A percentile compares a stretch with the other conserved stretches of the same genome.
phyloP scores from a whole-genome alignment of 1,139 yeast genomes.

The Scheffersomyces titani region DNA sequence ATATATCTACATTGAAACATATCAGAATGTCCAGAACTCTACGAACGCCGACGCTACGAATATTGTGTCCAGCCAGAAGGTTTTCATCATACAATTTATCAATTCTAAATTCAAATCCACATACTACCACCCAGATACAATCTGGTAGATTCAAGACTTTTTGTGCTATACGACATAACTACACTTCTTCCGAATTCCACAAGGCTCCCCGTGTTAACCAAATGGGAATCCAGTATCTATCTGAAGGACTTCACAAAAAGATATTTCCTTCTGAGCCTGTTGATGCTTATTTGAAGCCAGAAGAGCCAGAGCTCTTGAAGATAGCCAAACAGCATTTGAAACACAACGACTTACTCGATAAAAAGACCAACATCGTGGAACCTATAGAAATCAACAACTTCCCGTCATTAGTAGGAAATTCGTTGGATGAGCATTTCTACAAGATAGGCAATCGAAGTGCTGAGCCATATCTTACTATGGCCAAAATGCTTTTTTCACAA shows the following conservation, averaged over 20 bases:
- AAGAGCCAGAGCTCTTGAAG: slow-evolving; percentile 45
- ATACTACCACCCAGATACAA: background rate
- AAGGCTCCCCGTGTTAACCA: slow-evolving; percentile 62
- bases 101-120: background rate
- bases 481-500: slow-evolving; percentile 36
- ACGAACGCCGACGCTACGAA: background rate
- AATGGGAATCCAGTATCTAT: slow-evolving; percentile 66
- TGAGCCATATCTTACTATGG: slow-evolving; percentile 59
- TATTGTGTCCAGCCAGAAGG: background rate
- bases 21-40: background rate
- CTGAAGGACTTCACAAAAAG: slow-evolving; percentile 57
- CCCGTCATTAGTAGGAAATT: slow-evolving; percentile 69
- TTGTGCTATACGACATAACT: background rate
- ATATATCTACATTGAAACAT: background rate
- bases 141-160: background rate
- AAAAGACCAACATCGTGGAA: slow-evolving; percentile 63
- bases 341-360: slow-evolving; percentile 72
- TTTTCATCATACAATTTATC: background rate
- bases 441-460: slow-evolving; percentile 62
- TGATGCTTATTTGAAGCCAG: slow-evolving; percentile 23
- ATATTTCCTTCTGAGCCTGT: slow-evolving; percentile 51
- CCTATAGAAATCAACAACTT: slow-evolving; percentile 62
- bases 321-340: slow-evolving; percentile 64
- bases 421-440: slow-evolving; percentile 84
- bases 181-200: slow-evolving; percentile 3